A percentile compares a stretch with the other conserved stretches of the same genome.
Evolutionary conservation across 2,329 filamentous ascomycete genomes (phyloP).

Genomic region (Cytospora piceicola): DNA sequence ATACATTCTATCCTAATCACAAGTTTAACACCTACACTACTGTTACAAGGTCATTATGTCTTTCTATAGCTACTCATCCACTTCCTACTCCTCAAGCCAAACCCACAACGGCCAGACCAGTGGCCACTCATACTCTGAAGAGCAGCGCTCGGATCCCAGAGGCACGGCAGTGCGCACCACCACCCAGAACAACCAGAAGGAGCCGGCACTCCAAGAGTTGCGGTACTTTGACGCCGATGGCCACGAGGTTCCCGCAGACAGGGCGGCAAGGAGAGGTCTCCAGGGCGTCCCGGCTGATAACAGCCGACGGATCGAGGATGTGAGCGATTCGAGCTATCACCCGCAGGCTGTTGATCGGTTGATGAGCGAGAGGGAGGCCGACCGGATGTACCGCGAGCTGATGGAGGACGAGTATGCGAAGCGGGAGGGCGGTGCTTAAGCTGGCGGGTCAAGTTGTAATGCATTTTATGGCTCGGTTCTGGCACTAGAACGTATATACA

Average conservation of each 20-base stretch:
- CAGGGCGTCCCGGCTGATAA: neutral
- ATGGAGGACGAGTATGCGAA: conserved; percentile 63
- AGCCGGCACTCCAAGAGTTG: conserved; percentile 4
- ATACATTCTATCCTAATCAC: too few relatives aligned
- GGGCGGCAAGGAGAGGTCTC: conserved; percentile 8
- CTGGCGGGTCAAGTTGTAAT: neutral
- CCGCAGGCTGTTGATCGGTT: conserved; percentile 6
- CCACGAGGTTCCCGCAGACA: conserved; percentile 13
- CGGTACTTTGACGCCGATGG: conserved; percentile 22
- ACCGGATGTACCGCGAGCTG: conserved; percentile 53
- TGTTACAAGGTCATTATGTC: neutral
- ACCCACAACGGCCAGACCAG: conserved; percentile 12
- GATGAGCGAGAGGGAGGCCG: conserved; percentile 49
- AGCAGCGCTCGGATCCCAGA: conserved; percentile 12
- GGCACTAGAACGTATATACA: neutral
- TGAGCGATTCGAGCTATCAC: neutral
- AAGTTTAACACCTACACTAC: neutral
- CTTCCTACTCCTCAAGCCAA: conserved; percentile 11
- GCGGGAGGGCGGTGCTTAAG: conserved; percentile 53
- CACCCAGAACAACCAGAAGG: conserved; percentile 10
- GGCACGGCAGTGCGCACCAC: conserved; percentile 19
- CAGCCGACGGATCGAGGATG: conserved; percentile 20
- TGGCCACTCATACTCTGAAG: conserved; percentile 22
- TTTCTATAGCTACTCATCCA: conserved; percentile 22
- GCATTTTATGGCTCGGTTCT: neutral